Evolutionary conservation across 2,329 filamentous ascomycete species (phyloP).

Genomic region (Emmonsiellopsis sp.): DNA sequence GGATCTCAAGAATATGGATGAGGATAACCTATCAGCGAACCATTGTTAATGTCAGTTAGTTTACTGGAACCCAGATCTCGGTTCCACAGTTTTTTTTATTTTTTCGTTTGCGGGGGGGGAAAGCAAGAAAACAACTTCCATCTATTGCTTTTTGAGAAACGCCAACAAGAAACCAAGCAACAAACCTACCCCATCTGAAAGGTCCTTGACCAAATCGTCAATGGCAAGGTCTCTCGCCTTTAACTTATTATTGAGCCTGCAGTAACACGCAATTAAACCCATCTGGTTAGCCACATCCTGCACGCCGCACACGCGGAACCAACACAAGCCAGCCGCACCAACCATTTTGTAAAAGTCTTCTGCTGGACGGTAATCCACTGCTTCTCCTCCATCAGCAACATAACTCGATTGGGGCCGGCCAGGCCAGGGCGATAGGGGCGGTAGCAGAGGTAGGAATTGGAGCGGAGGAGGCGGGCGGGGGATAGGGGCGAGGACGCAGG

Average conservation of each 20-base stretch:
- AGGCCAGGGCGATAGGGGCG: background rate
- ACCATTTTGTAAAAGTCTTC: slow-evolving; percentile 99
- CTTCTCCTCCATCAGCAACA: slow-evolving; percentile 46
- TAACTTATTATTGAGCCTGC: slow-evolving; percentile 92
- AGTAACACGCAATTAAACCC: slow-evolving; percentile 1
- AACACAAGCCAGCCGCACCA: slow-evolving; percentile 4
- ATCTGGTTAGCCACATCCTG: background rate
- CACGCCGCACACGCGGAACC: background rate
- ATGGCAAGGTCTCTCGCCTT: slow-evolving; percentile 68
- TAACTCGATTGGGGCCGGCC: background rate
- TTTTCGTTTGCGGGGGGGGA: background rate
- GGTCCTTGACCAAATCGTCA: slow-evolving; percentile 76
- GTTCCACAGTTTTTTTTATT: no score
- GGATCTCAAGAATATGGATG: slow-evolving; percentile 93
- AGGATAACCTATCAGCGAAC: slow-evolving; percentile 60
- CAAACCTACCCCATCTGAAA: slow-evolving; percentile 78
- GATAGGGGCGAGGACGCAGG: background rate
- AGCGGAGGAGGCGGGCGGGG: background rate
- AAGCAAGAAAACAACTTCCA: slow-evolving; percentile 1
- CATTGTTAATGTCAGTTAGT: no score
- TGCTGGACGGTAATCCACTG: slow-evolving; percentile 74
- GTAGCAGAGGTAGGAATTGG: background rate
- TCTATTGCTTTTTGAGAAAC: background rate
- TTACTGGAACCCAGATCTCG: no score
- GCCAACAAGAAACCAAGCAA: background rate